phyloP scores from a whole-genome alignment of 305 asterid species.

The Caryopteris hybrid region DNA sequence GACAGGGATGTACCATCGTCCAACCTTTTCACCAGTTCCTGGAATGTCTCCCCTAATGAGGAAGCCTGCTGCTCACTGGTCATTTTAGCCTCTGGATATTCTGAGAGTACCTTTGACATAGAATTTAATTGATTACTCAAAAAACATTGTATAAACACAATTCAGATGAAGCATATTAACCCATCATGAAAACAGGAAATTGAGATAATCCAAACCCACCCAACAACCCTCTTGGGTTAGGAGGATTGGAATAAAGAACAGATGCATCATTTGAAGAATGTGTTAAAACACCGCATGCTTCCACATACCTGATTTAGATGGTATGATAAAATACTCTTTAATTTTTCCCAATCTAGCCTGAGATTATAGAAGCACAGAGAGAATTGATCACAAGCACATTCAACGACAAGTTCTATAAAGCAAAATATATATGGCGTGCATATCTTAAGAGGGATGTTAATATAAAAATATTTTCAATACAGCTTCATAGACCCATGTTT shows the following conservation, averaged over 20 bases:
- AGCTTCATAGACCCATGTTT: not conserved
- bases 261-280: constrained; percentile 3
- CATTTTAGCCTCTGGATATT: constrained; percentile 88
- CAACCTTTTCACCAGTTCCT: constrained; percentile 87
- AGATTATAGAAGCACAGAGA: constrained; percentile 21
- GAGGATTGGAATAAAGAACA: not conserved
- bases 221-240: not conserved
- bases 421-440: not conserved
- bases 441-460: not conserved
- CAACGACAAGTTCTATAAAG: not conserved
- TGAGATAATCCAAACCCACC: not conserved
- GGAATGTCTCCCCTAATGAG: constrained; percentile 66
- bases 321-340: constrained; percentile 65
- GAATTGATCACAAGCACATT: constrained; percentile 13
- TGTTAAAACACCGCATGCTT: constrained; percentile 25
- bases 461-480: not conserved
- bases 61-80: constrained; percentile 66
- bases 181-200: constrained; percentile 12
- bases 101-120: constrained; percentile 57
- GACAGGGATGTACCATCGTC: constrained; percentile 83
- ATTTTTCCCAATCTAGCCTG: constrained; percentile 82
- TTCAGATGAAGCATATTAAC: not conserved
- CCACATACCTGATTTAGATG: constrained; percentile 75
- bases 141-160: not conserved
- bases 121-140: constrained; percentile 8